These are phyloP conservation scores for Sporisorium sorghi DNA, from an alignment of 1,284 basidiomycete genomes.

Conservation along the genomic window DNA sequence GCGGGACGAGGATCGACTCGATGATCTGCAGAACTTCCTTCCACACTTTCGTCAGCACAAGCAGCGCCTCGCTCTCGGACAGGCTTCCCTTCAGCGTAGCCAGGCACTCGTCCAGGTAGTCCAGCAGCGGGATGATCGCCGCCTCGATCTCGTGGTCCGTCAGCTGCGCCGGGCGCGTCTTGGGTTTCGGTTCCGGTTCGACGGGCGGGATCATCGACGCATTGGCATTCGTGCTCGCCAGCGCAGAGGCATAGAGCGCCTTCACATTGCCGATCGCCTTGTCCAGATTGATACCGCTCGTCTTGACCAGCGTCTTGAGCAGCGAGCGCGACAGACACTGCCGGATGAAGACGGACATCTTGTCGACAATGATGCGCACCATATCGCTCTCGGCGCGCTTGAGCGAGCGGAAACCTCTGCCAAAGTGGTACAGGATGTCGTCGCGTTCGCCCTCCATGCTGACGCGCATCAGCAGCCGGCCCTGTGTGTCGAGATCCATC, in stretches of 20 bases:
- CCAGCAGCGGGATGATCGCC: constrained; percentile 90
- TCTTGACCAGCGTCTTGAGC: constrained; percentile 71
- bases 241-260: constrained; percentile 64
- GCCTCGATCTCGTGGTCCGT: constrained; percentile 95
- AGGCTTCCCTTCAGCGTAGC: constrained; percentile 90
- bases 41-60: constrained; percentile 94
- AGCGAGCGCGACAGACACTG: constrained; percentile 85
- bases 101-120: constrained; percentile 95
- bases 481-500: constrained; percentile 88
- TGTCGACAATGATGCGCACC: constrained; percentile 96
- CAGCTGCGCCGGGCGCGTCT: constrained; percentile 76
- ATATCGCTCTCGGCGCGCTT: constrained; percentile 96
- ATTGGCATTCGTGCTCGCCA: constrained; percentile 61
- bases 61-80: constrained; percentile 77
- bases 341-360: constrained; percentile 95
- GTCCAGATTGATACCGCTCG: constrained; percentile 64
- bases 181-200: constrained; percentile 49
- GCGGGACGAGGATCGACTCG: constrained; percentile 90
- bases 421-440: constrained; percentile 97
- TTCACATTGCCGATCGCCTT: constrained; percentile 68
- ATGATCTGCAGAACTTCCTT: constrained; percentile 92
- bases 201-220: constrained; percentile 64
- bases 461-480: constrained; percentile 85
- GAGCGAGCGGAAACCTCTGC: constrained; percentile 90
- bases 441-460: constrained; percentile 99